Conservation (phyloP, 139 green algal genomes). For the Ettlia oleoabundans region DNA sequence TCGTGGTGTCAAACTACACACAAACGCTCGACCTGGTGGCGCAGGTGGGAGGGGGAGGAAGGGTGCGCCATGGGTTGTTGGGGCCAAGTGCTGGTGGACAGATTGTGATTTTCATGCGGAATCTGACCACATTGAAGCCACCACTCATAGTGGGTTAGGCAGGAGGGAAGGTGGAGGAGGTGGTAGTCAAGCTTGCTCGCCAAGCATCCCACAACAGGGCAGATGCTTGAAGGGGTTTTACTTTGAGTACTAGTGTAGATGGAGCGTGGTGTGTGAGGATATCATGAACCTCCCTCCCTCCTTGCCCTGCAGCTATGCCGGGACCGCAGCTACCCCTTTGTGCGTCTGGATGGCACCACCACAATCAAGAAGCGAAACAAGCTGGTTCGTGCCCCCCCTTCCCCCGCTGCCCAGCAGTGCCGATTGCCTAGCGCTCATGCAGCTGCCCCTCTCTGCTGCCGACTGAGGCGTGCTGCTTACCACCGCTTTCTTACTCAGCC, state of each 20-base stretch:
- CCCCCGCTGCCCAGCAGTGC: not conserved
- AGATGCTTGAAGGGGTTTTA: too few species aligned
- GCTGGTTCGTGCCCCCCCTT: conserved; percentile 77
- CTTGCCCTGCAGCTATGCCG: conserved; percentile 80
- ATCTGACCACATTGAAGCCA: too few species aligned
- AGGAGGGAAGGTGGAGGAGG: not conserved
- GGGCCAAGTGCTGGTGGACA: too few species aligned
- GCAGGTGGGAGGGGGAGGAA: not conserved
- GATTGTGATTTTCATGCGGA: too few species aligned
- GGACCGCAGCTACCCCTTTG: conserved; percentile 83
- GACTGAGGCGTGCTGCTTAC: too few species aligned
- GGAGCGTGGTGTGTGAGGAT: too few species aligned
- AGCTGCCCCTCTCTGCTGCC: conserved; percentile 69
- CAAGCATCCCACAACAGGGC: too few species aligned
- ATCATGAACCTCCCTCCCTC: too few species aligned
- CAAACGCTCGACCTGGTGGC: conserved; percentile 92
- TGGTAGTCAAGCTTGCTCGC: too few species aligned
- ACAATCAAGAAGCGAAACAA: conserved; percentile 94
- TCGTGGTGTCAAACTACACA: conserved; percentile 96
- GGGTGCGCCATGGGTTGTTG: too few species aligned
- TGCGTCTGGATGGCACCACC: conserved; percentile 93
- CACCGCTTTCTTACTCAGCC: not conserved
- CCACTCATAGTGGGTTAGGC: not conserved
- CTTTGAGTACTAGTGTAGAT: too few species aligned
- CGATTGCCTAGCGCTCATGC: not conserved